phyloP scores from a whole-genome alignment of 441 rosid species.

The Syzygium malaccense region DNA sequence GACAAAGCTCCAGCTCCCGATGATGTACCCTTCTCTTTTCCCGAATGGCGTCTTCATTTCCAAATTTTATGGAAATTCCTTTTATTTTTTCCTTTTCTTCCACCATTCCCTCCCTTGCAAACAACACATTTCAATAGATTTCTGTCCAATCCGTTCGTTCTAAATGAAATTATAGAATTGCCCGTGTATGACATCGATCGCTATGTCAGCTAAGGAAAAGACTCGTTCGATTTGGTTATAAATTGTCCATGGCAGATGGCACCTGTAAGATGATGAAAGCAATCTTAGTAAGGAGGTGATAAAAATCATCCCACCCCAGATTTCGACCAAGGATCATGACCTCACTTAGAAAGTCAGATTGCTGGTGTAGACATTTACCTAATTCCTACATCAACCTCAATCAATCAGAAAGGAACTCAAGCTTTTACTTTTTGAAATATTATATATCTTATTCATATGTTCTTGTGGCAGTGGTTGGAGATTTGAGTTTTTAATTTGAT shows the following conservation, averaged over 20 bases:
- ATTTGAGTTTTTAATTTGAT: not conserved
- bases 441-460: not conserved
- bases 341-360: not conserved
- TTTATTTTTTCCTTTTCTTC: no score
- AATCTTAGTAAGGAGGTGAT: not conserved
- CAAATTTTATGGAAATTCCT: no score
- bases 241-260: not conserved
- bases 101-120: no score
- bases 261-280: not conserved
- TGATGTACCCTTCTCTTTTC: no score
- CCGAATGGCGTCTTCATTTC: no score
- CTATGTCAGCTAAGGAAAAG: not conserved
- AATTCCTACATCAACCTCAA: not conserved
- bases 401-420: not conserved
- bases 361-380: not conserved
- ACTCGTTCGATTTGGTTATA: not conserved
- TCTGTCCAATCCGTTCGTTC: not conserved
- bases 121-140: no score
- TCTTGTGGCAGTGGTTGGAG: not conserved
- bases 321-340: not conserved
- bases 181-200: not conserved
- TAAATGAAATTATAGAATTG: not conserved
- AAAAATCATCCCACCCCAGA: not conserved
- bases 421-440: not conserved
- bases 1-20: no score